Conservation (phyloP, 441 rosid species). For the Lepidium campestre region DNA sequence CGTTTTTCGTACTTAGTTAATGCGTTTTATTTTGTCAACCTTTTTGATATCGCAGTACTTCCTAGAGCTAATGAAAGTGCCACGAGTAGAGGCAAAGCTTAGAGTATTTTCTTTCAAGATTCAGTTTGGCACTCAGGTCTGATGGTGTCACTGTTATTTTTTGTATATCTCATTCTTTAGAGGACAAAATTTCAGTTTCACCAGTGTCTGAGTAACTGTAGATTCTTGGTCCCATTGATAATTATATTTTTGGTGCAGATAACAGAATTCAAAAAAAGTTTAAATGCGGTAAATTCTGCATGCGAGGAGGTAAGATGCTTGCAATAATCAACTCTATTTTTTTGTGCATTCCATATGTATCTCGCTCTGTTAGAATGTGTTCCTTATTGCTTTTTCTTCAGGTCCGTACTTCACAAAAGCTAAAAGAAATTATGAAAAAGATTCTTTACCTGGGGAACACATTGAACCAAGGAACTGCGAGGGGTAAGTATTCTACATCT, state of each 20-base stretch:
- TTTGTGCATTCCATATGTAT: slow-evolving; percentile 4
- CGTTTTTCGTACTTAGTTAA: not conserved
- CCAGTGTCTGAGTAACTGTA: not conserved
- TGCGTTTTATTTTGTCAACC: not conserved
- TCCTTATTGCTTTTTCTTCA: slow-evolving; percentile 31
- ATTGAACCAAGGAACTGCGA: slow-evolving; percentile 96
- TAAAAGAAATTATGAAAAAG: slow-evolving; percentile 88
- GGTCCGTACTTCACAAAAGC: slow-evolving; percentile 79
- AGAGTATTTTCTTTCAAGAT: slow-evolving; percentile 97
- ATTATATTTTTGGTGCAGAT: slow-evolving; percentile 38
- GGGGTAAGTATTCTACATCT: slow-evolving; percentile 53
- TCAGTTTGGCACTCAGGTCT: slow-evolving; percentile 91
- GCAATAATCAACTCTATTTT: slow-evolving; percentile 12
- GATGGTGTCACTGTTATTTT: slow-evolving; percentile 31
- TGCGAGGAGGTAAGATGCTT: slow-evolving; percentile 69
- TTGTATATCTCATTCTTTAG: slow-evolving; percentile 2
- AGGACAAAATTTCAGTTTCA: not conserved
- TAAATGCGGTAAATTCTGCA: slow-evolving; percentile 80
- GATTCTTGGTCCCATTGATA: not conserved
- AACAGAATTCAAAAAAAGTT: slow-evolving; percentile 77
- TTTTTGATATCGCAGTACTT: slow-evolving; percentile 51
- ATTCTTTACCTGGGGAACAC: slow-evolving; percentile 88
- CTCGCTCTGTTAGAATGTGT: slow-evolving; percentile 15
- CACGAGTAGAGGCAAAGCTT: slow-evolving; percentile 92
- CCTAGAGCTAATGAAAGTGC: slow-evolving; percentile 96